Base-by-base conservation (phyloP, 768 basidiomycete species). In the Dictyophora rubrovolvata region DNA sequence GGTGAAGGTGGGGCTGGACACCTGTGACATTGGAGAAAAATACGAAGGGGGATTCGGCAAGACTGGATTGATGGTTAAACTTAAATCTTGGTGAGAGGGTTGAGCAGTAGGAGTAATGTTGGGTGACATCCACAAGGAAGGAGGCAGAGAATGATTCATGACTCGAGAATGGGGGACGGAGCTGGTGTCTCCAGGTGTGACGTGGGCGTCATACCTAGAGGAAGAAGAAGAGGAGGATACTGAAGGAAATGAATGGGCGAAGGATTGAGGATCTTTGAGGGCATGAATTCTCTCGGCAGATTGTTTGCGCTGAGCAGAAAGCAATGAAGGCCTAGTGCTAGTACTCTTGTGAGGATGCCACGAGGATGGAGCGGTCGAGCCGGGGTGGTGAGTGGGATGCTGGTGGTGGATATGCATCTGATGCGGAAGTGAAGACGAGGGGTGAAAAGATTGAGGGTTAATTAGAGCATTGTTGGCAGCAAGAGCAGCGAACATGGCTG, bases 41-140 rank as follows among this genome's bases (percentile, higher is more conserved):
- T 23, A 28, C 12, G 55, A 23, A 21, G 37, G 22, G 48, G 47
- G 34, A 56, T 17, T 69, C 65, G 62, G 75, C 69, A 34, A 75
- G 70, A 63, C 72, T 70, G 50, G 48, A 35, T 59, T 23, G 48
- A 34, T 47, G 21, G 33, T 16, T 21, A 21, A 48, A 9, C 36
- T 47, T 18, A 48, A 57, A 18, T n/a, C 42, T 47, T 18, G 55
- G 21, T 57, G 37, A 22, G 20, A 60, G 5, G n/a, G 59, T 9
- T 18, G 54, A 14, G 78, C 69, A 9, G 80, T 69, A 46, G 79
- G 78, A 5, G 81, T 72, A 3, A 28, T 28, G 7, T 28, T 28
- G 51, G 87, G 79, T 12, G 89, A 89, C 89, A 91, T 90, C 89
- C 88, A 91, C 46, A 90, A 72, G 46, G 88, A 87, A 2, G 89